A percentile compares a stretch with the other conserved stretches of the same genome.
Evolutionary conservation across 202 grass and related monocot species (phyloP).

Genomic region (Panicum hallii): DNA sequence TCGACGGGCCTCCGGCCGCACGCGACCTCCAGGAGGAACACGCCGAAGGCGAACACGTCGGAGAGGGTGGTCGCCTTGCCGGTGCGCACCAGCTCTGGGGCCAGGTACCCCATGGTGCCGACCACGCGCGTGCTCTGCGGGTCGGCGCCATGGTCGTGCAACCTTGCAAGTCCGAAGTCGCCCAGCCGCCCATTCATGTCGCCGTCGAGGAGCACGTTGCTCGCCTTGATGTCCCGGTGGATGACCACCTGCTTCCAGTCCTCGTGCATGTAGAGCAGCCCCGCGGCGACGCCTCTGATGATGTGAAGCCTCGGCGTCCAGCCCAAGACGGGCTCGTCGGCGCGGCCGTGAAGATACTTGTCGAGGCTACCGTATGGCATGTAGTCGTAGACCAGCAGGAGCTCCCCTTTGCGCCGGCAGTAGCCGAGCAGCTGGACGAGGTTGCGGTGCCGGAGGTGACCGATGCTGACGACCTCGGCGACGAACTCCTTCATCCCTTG

Average conservation of each 20-base stretch:
- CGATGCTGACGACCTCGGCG: constrained; percentile 67
- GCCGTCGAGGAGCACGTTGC: constrained; percentile 63
- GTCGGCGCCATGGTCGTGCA: constrained; percentile 59
- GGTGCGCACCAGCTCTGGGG: constrained; percentile 54
- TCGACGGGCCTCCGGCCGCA: constrained; percentile 55
- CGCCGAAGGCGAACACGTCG: constrained; percentile 66
- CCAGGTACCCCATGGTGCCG: constrained; percentile 73
- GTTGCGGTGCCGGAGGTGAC: constrained; percentile 71
- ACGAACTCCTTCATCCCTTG: constrained; percentile 75
- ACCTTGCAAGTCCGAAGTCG: constrained; percentile 68
- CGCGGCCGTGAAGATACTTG: constrained; percentile 41
- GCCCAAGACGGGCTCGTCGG: constrained; percentile 6
- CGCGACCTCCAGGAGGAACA: constrained; percentile 60
- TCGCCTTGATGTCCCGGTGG: constrained; percentile 86
- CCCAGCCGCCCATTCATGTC: constrained; percentile 59
- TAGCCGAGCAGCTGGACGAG: constrained; percentile 79
- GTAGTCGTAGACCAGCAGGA: constrained; percentile 79
- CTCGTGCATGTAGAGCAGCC: constrained; percentile 68
- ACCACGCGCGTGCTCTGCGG: constrained; percentile 65
- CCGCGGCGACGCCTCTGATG: constrained; percentile 54
- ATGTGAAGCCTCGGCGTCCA: constrained; percentile 56
- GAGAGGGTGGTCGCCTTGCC: constrained; percentile 55
- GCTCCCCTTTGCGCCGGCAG: constrained; percentile 70
- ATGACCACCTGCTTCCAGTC: constrained; percentile 76
- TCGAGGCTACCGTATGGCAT: constrained; percentile 69